Conservation (phyloP, 768 basidiomycete species). For the Macrocybe gigantea region DNA sequence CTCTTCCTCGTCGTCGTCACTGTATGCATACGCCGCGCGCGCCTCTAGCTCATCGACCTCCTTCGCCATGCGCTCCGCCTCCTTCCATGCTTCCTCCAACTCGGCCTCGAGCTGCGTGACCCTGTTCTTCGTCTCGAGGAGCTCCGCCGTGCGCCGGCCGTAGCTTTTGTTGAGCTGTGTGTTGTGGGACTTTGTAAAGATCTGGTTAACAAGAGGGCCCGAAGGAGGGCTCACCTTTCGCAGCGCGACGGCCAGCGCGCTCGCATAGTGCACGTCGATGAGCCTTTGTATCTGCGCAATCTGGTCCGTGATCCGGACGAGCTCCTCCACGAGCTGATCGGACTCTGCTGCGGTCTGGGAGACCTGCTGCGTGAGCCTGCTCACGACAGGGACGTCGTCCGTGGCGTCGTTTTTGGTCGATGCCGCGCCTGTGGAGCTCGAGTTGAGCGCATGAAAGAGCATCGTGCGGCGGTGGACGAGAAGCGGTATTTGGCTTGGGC, state of each 20-base stretch:
- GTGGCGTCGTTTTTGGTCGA: slow-evolving; percentile 29
- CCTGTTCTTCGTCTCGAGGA: slow-evolving; percentile 38
- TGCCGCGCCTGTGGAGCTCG: slow-evolving; percentile 32
- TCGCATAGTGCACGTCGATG: slow-evolving; percentile 63
- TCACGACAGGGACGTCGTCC: slow-evolving; percentile 23
- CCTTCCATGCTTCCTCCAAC: slow-evolving; percentile 76
- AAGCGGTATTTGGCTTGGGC: slow-evolving; percentile 68
- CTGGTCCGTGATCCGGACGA: slow-evolving; percentile 58
- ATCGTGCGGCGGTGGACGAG: slow-evolving; percentile 61
- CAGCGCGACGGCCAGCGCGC: slow-evolving; percentile 72
- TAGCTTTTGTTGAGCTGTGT: slow-evolving; percentile 63
- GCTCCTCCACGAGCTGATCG: slow-evolving; percentile 51
- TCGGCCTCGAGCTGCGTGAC: slow-evolving; percentile 60
- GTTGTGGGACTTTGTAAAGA: not conserved
- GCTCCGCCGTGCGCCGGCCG: slow-evolving; percentile 55
- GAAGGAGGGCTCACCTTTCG: slow-evolving; percentile 44
- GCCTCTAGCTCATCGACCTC: slow-evolving; percentile 64
- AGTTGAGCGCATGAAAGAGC: slow-evolving; percentile 65
- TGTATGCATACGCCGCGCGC: slow-evolving; percentile 17
- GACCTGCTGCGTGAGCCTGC: slow-evolving; percentile 48
- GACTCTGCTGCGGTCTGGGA: slow-evolving; percentile 52
- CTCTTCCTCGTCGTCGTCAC: slow-evolving; percentile 23
- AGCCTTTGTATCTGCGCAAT: slow-evolving; percentile 55
- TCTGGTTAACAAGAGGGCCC: slow-evolving; percentile 1
- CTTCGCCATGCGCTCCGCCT: slow-evolving; percentile 65